These are phyloP conservation scores for Stagonosporopsis rhizophila DNA, from an alignment of 2,329 filamentous ascomycete genomes.

Conservation along the genomic window DNA sequence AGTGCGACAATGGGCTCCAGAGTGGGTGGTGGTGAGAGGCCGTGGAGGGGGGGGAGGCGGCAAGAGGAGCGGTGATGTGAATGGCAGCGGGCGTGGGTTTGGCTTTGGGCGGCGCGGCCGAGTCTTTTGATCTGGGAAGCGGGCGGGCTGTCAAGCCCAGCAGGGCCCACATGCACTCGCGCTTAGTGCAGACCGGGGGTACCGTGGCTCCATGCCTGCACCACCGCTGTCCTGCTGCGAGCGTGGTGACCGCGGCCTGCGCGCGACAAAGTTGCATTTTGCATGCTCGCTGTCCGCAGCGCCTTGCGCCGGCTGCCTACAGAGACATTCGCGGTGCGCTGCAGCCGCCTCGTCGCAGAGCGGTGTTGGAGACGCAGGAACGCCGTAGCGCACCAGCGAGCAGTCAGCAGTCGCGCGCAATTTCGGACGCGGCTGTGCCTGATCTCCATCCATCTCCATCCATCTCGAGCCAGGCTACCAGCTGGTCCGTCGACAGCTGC, in stretches of 20 bases:
- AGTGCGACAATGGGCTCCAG: constrained; percentile 46
- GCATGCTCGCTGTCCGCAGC: neutral
- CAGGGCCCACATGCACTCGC: constrained; percentile 13
- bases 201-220: constrained; percentile 16
- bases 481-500: constrained; percentile 16
- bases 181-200: constrained; percentile 10
- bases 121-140: constrained; percentile 30
- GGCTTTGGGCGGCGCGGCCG: constrained; percentile 26
- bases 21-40: constrained; percentile 23
- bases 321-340: neutral
- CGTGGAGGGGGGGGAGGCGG: constrained; percentile 18
- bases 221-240: constrained; percentile 3
- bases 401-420: neutral
- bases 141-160: constrained; percentile 16
- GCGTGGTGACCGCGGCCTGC: constrained; percentile 10
- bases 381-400: no score
- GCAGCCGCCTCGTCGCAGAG: neutral
- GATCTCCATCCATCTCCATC: constrained; percentile 11
- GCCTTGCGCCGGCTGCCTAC: no score
- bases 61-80: constrained; percentile 32
- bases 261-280: neutral
- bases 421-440: constrained; percentile 23
- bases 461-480: constrained; percentile 15
- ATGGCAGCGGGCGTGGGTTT: constrained; percentile 28
- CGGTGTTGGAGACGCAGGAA: constrained; percentile 9